Evolutionary conservation across 2,329 filamentous ascomycete species (phyloP).

Genomic region (Xylaria sp.): DNA sequence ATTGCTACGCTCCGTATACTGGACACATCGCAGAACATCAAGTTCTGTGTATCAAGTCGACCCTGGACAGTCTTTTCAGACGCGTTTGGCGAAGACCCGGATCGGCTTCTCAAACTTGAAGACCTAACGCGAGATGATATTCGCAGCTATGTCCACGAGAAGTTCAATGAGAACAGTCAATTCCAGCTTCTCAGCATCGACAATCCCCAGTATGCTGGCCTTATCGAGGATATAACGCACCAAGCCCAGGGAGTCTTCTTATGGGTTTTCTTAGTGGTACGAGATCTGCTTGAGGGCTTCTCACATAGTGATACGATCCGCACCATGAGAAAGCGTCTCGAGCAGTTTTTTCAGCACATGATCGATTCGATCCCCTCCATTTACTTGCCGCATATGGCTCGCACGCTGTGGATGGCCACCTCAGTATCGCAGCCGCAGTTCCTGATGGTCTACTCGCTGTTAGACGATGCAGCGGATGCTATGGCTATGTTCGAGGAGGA

Average conservation of each 20-base stretch:
- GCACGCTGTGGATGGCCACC: conserved; percentile 11
- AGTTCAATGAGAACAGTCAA: conserved; percentile 11
- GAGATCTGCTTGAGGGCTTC: conserved; percentile 12
- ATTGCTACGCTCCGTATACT: conserved; percentile 5
- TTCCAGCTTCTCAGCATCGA: conserved; percentile 24
- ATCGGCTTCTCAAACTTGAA: conserved; percentile 16
- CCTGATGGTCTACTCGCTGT: conserved; percentile 7
- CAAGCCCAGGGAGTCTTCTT: conserved; percentile 20
- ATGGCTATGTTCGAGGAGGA: background rate
- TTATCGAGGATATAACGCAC: conserved; percentile 7
- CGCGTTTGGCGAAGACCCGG: conserved; percentile 8
- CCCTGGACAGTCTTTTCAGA: conserved; percentile 20
- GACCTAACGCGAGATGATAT: conserved; percentile 18
- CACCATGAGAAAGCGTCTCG: conserved; percentile 10
- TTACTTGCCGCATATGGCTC: conserved; percentile 17
- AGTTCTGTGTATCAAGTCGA: conserved; percentile 19
- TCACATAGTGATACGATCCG: conserved; percentile 6
- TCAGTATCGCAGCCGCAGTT: conserved; percentile 4
- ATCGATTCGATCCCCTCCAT: conserved; percentile 2
- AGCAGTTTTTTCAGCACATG: conserved; percentile 20
- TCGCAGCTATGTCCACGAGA: conserved; percentile 10
- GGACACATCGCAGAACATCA: conserved; percentile 1
- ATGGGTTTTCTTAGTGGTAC: conserved; percentile 16
- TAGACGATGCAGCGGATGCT: conserved; percentile 14
- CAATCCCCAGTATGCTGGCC: background rate